Conservation (phyloP, 2,329 filamentous ascomycete genomes). For the Parastagonospora nodorum region DNA sequence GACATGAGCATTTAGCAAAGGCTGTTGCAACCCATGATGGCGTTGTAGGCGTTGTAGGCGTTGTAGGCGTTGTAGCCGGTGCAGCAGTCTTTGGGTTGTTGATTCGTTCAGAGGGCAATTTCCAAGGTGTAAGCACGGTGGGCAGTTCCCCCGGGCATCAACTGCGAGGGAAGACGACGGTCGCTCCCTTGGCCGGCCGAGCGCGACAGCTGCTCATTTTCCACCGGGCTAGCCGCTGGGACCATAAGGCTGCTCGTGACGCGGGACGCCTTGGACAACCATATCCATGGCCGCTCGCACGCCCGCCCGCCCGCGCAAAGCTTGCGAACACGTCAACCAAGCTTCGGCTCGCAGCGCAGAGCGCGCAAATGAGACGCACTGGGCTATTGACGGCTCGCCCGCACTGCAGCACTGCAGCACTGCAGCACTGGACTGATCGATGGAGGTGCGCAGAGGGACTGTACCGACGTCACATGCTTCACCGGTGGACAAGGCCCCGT, state of each 20-base stretch:
- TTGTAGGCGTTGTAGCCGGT: background rate
- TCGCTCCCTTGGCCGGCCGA: background rate
- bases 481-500: slow-evolving; percentile 16
- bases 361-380: slow-evolving; percentile 18
- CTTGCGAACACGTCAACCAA: slow-evolving; percentile 40
- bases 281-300: slow-evolving; percentile 11
- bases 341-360: slow-evolving; percentile 19
- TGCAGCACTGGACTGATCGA: background rate
- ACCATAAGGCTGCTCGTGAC: slow-evolving; percentile 26
- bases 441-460: slow-evolving; percentile 10
- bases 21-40: too few species aligned
- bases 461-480: slow-evolving; percentile 18
- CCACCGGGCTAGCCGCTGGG: slow-evolving; percentile 35
- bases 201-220: slow-evolving; percentile 36
- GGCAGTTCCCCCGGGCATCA: slow-evolving; percentile 32
- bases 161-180: too few species aligned
- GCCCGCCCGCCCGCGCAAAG: slow-evolving; percentile 26
- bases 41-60: slow-evolving; percentile 8
- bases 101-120: slow-evolving; percentile 31
- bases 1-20: background rate
- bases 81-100: slow-evolving; percentile 3
- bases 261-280: slow-evolving; percentile 26
- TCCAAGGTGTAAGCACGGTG: slow-evolving; percentile 41
- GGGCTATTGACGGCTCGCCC: slow-evolving; percentile 5
- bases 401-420: slow-evolving; percentile 8